phyloP scores from a whole-genome alignment of 257 asterid species.

The Solanum ossicruentum region DNA sequence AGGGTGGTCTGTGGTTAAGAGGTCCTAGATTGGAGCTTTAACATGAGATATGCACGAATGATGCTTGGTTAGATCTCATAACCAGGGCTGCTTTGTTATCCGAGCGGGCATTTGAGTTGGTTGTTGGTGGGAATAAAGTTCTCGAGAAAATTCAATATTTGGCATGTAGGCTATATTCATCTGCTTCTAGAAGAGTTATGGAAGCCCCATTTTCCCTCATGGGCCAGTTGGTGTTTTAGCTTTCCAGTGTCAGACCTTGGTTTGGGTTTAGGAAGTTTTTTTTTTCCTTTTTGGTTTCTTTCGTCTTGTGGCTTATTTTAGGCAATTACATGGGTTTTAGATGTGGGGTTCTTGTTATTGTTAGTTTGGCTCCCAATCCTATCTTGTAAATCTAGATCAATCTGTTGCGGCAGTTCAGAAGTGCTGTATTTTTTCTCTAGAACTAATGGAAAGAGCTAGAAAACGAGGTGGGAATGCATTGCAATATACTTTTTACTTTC shows the following conservation, averaged over 20 bases:
- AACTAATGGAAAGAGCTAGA: constrained; percentile 11
- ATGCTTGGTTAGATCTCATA: not conserved
- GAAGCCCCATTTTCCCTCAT: constrained; percentile 15
- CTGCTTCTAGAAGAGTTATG: not conserved
- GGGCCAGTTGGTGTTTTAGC: constrained; percentile 19
- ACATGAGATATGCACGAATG: not conserved
- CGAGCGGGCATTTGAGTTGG: not conserved
- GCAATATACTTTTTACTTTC: constrained; percentile 2
- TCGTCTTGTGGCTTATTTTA: not conserved
- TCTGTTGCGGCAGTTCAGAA: not conserved
- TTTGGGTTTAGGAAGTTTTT: constrained; percentile 8
- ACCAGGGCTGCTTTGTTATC: not conserved
- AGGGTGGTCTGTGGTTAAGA: constrained; percentile 6
- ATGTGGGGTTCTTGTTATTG: not conserved
- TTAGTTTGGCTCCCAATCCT: constrained; percentile 1
- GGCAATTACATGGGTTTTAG: not conserved
- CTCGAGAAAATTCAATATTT: not conserved
- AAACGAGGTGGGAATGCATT: constrained; percentile 7
- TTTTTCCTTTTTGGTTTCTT: not conserved
- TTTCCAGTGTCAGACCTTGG: constrained; percentile 15
- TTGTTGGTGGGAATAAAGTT: not conserved
- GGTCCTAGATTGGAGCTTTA: not conserved
- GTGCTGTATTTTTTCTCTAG: not conserved
- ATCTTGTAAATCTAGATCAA: constrained; percentile 15
- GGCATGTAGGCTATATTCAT: not conserved